Base-by-base conservation (phyloP, 495 filamentous ascomycete genomes). In the Hypoxylon subgilvum region DNA sequence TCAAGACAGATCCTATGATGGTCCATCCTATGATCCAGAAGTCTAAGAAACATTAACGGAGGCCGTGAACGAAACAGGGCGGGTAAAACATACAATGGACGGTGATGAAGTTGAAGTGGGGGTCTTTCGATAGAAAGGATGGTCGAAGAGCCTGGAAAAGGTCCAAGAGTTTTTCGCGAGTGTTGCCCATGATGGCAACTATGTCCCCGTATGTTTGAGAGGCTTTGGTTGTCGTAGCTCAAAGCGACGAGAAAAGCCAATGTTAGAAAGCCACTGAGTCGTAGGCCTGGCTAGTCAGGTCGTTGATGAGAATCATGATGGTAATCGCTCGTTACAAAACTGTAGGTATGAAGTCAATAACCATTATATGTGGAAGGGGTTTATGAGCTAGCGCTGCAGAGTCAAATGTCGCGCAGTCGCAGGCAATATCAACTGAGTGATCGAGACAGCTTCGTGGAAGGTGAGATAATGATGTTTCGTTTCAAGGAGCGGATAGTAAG, bases 41-140 rank as follows among this genome's bases (percentile, higher is more conserved):
- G 71, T 97, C 88, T 90, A 50, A 13, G 23, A 28, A 17, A 17
- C 2, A 17, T 63, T 43, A 44, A 51, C 14, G 16, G 5, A 18
- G 1, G 12, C 16, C 10, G 12, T 2, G 25, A 9, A 28, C 12
- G 6, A 25, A 9, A 17, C 17, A 48, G 4, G 38, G 13, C 3
- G 9, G 22, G 17, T 17, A n/a, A 12, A 28, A 75, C 85, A 63
- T 70, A 88, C 87, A 96, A 66, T 97, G 92, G 8, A 87, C 74
- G 4, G 89, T 83, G 34, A 96, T 92, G 68, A 96, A 97, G 69
- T 90, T 93, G 67, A 95, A 82, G 49, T 84, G 84, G 6, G 86
- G 77, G 46, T 83, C 76, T 62, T 72, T 75, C 8, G 79, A 76
- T 8, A 80, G 60, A 49, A 82, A 79, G 23, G 71, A 68, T 6